Evolutionary conservation across 202 grass and related monocot genomes (phyloP).

Genomic region (Zizania palustris): DNA sequence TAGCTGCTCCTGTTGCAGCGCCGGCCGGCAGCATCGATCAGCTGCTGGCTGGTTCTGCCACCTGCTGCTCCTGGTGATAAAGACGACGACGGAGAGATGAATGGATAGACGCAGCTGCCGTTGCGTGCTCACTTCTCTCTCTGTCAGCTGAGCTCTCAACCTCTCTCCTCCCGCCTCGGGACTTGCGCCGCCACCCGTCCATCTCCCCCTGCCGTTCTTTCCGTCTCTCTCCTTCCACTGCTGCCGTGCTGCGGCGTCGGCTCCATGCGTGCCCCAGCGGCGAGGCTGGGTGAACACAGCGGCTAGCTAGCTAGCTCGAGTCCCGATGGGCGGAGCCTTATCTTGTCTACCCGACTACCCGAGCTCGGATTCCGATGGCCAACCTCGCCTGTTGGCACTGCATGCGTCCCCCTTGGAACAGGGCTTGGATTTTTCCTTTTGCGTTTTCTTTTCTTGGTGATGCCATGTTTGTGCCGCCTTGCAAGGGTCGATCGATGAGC

Average conservation of each 20-base stretch:
- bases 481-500: slow-evolving; percentile 42
- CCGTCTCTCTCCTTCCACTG: too few species aligned
- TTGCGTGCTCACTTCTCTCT: slow-evolving; percentile 79
- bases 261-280: neutral
- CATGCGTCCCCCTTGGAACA: slow-evolving; percentile 26
- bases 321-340: slow-evolving; percentile 47
- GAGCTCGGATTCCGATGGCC: slow-evolving; percentile 28
- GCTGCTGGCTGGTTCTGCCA: too few species aligned
- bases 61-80: slow-evolving; percentile 19
- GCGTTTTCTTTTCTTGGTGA: slow-evolving; percentile 12
- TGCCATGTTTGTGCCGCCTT: slow-evolving; percentile 37
- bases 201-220: neutral
- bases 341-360: slow-evolving; percentile 49
- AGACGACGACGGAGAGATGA: neutral
- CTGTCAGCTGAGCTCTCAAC: too few species aligned
- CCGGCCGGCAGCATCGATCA: too few species aligned
- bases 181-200: slow-evolving; percentile 38
- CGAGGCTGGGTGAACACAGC: too few species aligned
- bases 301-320: neutral
- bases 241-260: too few species aligned
- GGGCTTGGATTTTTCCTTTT: slow-evolving; percentile 36
- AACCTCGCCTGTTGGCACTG: neutral
- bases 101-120: slow-evolving; percentile 43
- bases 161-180: slow-evolving; percentile 38
- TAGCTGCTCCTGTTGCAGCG: too few species aligned